A percentile compares a stretch with the other conserved stretches of the same genome.
These are phyloP conservation scores for Phytophthora cajani DNA, from an alignment of 352 stramenopile species.

Conservation along the genomic window DNA sequence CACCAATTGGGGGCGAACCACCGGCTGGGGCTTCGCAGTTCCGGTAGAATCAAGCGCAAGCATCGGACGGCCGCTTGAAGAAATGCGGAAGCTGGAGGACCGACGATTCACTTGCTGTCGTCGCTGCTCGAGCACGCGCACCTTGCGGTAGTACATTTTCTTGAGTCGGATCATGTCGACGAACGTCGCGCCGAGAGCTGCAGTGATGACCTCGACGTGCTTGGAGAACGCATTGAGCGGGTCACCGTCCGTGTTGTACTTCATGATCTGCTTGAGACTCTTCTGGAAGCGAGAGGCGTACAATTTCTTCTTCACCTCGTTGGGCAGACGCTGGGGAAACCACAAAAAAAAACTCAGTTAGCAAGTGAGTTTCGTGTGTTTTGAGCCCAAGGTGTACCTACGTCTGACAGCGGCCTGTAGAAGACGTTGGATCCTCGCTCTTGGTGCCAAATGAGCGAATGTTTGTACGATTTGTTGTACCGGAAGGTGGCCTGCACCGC, in stretches of 20 bases:
- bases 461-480: conserved; percentile 70
- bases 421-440: conserved; percentile 47
- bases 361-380: neutral
- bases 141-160: conserved; percentile 52
- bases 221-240: conserved; percentile 72
- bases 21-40: neutral
- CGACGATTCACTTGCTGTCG: conserved; percentile 17
- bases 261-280: conserved; percentile 79
- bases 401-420: conserved; percentile 66
- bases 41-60: neutral
- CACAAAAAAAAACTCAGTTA: neutral
- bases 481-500: conserved; percentile 73
- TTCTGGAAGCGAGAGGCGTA: conserved; percentile 70
- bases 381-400: conserved; percentile 29
- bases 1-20: neutral
- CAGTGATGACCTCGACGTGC: conserved; percentile 78
- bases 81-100: conserved; percentile 21
- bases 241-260: conserved; percentile 79
- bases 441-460: conserved; percentile 75
- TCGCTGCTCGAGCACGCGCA: conserved; percentile 29
- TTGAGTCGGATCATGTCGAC: conserved; percentile 65
- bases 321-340: conserved; percentile 58
- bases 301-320: conserved; percentile 82
- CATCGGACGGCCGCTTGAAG: conserved; percentile 26
- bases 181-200: conserved; percentile 59